Conservation (phyloP, 257 asterid genomes). For the Fraxinus americana region DNA sequence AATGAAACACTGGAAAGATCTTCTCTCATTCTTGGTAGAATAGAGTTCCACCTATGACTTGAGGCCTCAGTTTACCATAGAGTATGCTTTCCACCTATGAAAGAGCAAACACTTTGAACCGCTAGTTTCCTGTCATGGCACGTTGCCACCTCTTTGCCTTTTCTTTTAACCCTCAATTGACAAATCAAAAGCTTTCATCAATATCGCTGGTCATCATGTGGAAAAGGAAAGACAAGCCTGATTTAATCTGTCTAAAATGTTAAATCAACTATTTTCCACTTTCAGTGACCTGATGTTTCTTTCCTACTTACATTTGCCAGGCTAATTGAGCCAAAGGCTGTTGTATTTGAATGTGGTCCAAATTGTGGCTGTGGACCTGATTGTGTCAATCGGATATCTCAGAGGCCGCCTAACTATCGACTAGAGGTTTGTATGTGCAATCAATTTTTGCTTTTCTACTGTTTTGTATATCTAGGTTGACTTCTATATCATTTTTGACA, state of each 20-base stretch:
- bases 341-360: slow-evolving; percentile 85
- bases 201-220: neutral
- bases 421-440: slow-evolving; percentile 58
- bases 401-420: slow-evolving; percentile 52
- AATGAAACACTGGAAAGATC: neutral
- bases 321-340: slow-evolving; percentile 78
- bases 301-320: slow-evolving; percentile 32
- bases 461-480: neutral
- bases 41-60: neutral
- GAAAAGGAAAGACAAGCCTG: neutral
- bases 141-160: neutral
- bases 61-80: too few species aligned
- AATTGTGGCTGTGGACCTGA: slow-evolving; percentile 73
- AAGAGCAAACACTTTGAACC: neutral
- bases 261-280: neutral
- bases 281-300: neutral
- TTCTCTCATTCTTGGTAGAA: neutral
- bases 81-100: neutral
- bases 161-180: neutral
- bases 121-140: neutral
- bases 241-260: neutral
- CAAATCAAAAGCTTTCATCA: neutral
- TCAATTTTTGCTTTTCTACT: neutral
- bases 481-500: neutral
- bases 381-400: slow-evolving; percentile 70